These are phyloP conservation scores for Pythium chondricola DNA, from an alignment of 352 stramenopile genomes.

Conservation along the genomic window DNA sequence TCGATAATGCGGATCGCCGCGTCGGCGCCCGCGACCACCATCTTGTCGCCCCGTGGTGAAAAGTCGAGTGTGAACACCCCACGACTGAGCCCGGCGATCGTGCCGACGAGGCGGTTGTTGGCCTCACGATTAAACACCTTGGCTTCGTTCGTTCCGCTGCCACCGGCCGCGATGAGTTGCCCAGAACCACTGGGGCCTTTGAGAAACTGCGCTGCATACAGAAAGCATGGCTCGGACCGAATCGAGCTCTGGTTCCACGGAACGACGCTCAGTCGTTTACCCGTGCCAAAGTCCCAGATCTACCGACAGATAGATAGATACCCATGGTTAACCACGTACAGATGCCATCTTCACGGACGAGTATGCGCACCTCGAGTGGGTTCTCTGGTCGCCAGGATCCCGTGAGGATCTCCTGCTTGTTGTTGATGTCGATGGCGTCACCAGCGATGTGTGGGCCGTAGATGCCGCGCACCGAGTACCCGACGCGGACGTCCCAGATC, in stretches of 20 bases:
- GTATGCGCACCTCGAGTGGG: conserved; percentile 69
- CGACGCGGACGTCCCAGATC: conserved; percentile 87
- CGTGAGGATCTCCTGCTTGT: conserved; percentile 77
- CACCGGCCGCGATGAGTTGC: conserved; percentile 77
- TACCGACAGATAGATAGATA: not conserved
- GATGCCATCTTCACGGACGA: too few species aligned
- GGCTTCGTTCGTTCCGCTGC: conserved; percentile 86
- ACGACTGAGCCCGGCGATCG: conserved; percentile 70
- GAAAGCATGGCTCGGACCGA: conserved; percentile 71
- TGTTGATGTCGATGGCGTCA: conserved; percentile 73
- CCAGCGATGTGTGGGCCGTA: conserved; percentile 88
- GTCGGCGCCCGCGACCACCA: conserved; percentile 82
- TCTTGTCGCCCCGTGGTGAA: conserved; percentile 58
- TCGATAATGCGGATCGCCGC: conserved; percentile 87
- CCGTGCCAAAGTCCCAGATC: conserved; percentile 87
- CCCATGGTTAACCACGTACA: not conserved
- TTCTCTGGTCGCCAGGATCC: conserved; percentile 88
- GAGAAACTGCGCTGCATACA: conserved; percentile 88
- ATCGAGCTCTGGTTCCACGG: conserved; percentile 85
- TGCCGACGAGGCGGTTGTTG: conserved; percentile 56
- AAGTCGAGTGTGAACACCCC: conserved; percentile 88
- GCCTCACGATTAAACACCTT: conserved; percentile 85
- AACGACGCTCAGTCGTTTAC: conserved; percentile 67
- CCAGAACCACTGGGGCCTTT: conserved; percentile 40
- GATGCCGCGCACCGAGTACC: conserved; percentile 84